Percentiles rank a stretch among this genome's conserved stretches.
Evolutionary conservation across 2,329 filamentous ascomycete species (phyloP).

Genomic region (Seiridium cupressi): DNA sequence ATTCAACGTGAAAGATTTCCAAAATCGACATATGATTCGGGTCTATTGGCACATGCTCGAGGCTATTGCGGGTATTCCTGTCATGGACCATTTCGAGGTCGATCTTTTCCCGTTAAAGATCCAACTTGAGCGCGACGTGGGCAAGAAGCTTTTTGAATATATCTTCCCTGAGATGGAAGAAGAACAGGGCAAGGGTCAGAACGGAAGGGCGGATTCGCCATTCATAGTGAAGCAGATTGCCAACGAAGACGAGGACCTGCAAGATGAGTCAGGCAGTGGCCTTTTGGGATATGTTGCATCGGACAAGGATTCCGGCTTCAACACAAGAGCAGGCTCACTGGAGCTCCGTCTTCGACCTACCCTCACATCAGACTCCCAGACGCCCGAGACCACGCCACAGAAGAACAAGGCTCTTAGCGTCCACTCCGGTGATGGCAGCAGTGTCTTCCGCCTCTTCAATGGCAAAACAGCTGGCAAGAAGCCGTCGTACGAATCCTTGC

Average conservation of each 20-base stretch:
- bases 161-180: slow-evolving; percentile 83
- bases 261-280: slow-evolving; percentile 39
- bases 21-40: slow-evolving; percentile 78
- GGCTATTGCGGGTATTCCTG: slow-evolving; percentile 93
- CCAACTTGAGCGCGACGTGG: slow-evolving; percentile 88
- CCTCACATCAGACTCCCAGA: slow-evolving; percentile 55
- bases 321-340: slow-evolving; percentile 68
- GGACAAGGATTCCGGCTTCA: slow-evolving; percentile 52
- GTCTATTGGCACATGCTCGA: slow-evolving; percentile 99
- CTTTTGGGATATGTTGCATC: slow-evolving; percentile 32
- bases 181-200: slow-evolving; percentile 25
- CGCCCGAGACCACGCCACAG: slow-evolving; percentile 25
- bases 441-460: slow-evolving; percentile 52
- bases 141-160: slow-evolving; percentile 93
- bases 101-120: slow-evolving; percentile 90
- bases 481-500: slow-evolving; percentile 56
- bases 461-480: slow-evolving; percentile 49
- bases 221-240: slow-evolving; percentile 51
- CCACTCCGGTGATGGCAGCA: slow-evolving; percentile 43
- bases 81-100: slow-evolving; percentile 96
- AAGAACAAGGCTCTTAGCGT: slow-evolving; percentile 49
- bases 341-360: slow-evolving; percentile 84
- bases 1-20: slow-evolving; percentile 47
- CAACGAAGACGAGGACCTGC: slow-evolving; percentile 43
- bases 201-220: slow-evolving; percentile 56